phyloP scores from a whole-genome alignment of 1,284 basidiomycete genomes.

The Trichosporon ovoides region DNA sequence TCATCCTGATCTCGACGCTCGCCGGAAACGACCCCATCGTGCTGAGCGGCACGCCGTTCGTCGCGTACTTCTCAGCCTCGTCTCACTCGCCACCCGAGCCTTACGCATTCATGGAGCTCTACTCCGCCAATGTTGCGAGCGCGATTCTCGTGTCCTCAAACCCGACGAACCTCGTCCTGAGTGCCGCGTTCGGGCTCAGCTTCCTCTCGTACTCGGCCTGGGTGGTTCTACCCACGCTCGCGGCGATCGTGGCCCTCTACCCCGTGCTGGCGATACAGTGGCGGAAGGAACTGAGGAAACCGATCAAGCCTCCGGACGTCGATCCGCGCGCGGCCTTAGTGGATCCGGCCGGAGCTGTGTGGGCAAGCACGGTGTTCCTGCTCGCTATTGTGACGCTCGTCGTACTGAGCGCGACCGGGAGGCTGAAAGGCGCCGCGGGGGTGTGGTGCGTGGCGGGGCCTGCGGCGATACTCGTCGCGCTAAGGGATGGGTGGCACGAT shows the following conservation, averaged over 20 bases:
- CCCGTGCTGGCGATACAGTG: conserved; percentile 33
- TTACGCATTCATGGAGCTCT: conserved; percentile 66
- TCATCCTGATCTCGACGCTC: conserved; percentile 69
- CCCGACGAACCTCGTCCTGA: conserved; percentile 53
- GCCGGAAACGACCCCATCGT: conserved; percentile 90
- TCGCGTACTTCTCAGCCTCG: conserved; percentile 74
- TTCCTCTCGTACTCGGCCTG: conserved; percentile 49
- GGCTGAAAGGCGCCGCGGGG: conserved; percentile 63
- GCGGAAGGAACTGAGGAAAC: background rate
- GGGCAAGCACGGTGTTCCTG: conserved; percentile 52
- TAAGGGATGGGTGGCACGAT: conserved; percentile 65
- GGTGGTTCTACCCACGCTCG: conserved; percentile 46
- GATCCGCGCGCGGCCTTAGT: conserved; percentile 51
- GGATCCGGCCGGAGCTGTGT: conserved; percentile 54
- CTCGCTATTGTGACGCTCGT: conserved; percentile 58
- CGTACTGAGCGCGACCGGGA: conserved; percentile 55
- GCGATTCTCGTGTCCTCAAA: conserved; percentile 52
- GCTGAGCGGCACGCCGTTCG: conserved; percentile 71
- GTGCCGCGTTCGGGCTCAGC: conserved; percentile 47
- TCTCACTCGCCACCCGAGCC: conserved; percentile 58
- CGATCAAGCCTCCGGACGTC: conserved; percentile 39
- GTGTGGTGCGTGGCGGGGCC: conserved; percentile 70
- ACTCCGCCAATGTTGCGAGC: conserved; percentile 68
- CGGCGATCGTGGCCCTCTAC: conserved; percentile 41
- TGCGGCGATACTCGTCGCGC: conserved; percentile 67